Evolutionary conservation across 164 flowering plant genomes (phyloP), one percentile per base, ranked within the genome.

Genomic region (Kingdonia uniflora): DNA sequence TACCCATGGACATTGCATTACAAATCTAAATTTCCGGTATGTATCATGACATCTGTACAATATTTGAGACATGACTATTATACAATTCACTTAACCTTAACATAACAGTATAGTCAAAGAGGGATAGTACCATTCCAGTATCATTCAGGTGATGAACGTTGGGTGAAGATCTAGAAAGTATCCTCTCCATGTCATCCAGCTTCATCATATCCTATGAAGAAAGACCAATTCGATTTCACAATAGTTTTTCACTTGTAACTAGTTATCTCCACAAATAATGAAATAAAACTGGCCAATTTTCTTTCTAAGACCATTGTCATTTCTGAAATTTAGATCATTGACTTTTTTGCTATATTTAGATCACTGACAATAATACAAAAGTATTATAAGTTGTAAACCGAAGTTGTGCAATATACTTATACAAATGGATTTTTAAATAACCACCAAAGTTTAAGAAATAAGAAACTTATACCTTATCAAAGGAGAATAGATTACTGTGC

Each of bases 101-200:
- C n/a, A n/a, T 29, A 8, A 29, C 4, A 16, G 17, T 2, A 41
- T 16, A 4, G 7, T 14, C 5, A 44, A 16, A 17, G 48, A 29
- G 20, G 11, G 38, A 16, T 11, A 59, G 54, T 79, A 87, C 96
- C 95, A 74, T 92, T 23, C 60, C 62, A 35, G 74, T 40, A 48
- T 92, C 79, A 55, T 80, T 81, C 47, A 85, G 79, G 62, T 84
- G 98, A 74, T 92, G 98, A 55, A 84, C 58, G 20, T 72, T 77
- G 21, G 95, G 77, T 38, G 61, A 55, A 26, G 77, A 64, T 70
- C 85, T 80, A 46, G 80, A 64, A 50, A 84, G 80, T 33, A 88
- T 58, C 64, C 72, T 78, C 45, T 78, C 80, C 12, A 67, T 70
- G 69, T 70, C 70, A 65, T 85, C 98, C 73, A 92, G 74, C 63